phyloP scores from a whole-genome alignment of 495 filamentous ascomycete species.

The Trichoderma asperelloides region DNA sequence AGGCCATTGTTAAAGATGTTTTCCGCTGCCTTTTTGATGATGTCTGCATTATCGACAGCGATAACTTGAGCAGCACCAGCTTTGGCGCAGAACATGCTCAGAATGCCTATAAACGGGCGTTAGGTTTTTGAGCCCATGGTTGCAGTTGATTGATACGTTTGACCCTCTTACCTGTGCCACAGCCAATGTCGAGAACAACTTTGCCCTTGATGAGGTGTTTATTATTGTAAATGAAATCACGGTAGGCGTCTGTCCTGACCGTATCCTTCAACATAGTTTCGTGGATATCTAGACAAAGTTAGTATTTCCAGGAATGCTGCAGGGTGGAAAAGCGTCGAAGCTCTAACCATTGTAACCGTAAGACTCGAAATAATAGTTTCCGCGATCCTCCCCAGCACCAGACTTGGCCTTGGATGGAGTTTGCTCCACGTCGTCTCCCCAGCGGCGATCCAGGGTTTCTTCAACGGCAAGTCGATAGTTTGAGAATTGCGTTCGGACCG shows the following conservation, averaged over 20 bases:
- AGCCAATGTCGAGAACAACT: conserved; percentile 94
- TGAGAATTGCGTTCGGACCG: conserved; percentile 55
- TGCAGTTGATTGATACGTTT: conserved; percentile 8
- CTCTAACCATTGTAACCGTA: conserved; percentile 67
- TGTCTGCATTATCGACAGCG: conserved; percentile 94
- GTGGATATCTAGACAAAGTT: conserved; percentile 57
- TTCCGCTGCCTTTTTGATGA: conserved; percentile 88
- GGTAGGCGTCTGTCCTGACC: conserved; percentile 90
- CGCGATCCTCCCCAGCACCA: conserved; percentile 36
- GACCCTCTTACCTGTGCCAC: conserved; percentile 68
- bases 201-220: conserved; percentile 95
- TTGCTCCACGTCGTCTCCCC: conserved; percentile 39
- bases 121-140: neutral
- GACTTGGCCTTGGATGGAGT: conserved; percentile 14
- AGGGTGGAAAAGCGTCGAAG: neutral
- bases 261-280: conserved; percentile 94
- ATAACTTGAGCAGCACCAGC: conserved; percentile 92
- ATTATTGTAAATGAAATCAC: conserved; percentile 96
- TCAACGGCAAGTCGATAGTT: conserved; percentile 62
- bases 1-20: conserved; percentile 85
- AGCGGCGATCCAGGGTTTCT: conserved; percentile 61
- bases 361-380: conserved; percentile 70
- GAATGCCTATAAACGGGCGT: conserved; percentile 28
- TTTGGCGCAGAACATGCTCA: conserved; percentile 85
- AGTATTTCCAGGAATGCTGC: neutral